Evolutionary conservation across 192 early-diverging fungal species (phyloP), one percentile per base, ranked within the genome.

Genomic region (Hyaloraphidium curvatum): DNA sequence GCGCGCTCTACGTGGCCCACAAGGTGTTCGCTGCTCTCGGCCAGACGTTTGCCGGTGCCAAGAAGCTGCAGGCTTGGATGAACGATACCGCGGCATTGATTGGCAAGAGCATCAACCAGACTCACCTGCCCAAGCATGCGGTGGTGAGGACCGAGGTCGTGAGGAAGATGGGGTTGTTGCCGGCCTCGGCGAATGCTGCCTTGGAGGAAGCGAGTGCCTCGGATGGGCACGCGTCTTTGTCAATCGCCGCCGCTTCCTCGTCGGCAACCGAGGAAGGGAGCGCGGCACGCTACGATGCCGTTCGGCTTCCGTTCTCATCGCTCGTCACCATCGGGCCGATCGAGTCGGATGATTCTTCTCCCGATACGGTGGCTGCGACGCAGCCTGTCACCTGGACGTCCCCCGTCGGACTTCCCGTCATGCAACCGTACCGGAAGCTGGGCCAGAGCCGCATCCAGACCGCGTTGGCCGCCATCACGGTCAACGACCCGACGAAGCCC

Each of bases 361-460:
- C n/a, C n/a, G n/a, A n/a, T n/a, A n/a, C n/a, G n/a, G n/a, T n/a
- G n/a, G n/a, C n/a, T n/a, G n/a, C n/a, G n/a, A n/a, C n/a, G n/a
- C n/a, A n/a, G n/a, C n/a, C n/a, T n/a, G n/a, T n/a, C n/a, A n/a
- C n/a, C n/a, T 97, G 93, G 93, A 94, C 91, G 2, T 91, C 89
- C 1, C 93, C 93, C 25, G 69, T 97, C 16, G 84, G 86, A 2
- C 73, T 97, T 19, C 87, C 93, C 0, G 83, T 92, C 55, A 84
- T 94, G 14, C 93, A 97, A 64, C 93, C 93, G n/a, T 97, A 97
- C 63, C 83, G 93, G 56, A 81, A 79, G 50, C 40, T 61, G 11
- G 67, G 69, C 23, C 70, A 64, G 59, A 76, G 78, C 59, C 64
- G 21, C 16, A 31, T 62, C 23, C 61, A 65, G n/a, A 97, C 93